These are phyloP conservation scores for Aspergillus versicolor DNA, from an alignment of 2,329 filamentous ascomycete species.

Conservation along the genomic window DNA sequence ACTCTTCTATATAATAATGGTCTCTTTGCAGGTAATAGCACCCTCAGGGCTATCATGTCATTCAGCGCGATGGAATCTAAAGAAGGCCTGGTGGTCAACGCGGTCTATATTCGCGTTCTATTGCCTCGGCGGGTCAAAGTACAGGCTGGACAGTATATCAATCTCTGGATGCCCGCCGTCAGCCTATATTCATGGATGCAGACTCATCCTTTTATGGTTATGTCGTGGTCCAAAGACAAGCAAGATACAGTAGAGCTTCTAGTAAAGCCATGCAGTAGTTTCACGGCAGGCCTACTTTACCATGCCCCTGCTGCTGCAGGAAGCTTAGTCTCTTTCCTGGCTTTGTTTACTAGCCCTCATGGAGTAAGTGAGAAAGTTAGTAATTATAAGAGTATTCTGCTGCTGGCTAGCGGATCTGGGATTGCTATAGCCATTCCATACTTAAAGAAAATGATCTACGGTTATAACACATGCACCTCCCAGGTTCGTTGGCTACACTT, in stretches of 20 bases:
- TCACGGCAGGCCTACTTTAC: slow-evolving; percentile 27
- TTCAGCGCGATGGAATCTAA: slow-evolving; percentile 8
- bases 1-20: not conserved
- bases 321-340: slow-evolving; percentile 21
- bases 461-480: slow-evolving; percentile 31
- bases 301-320: slow-evolving; percentile 6
- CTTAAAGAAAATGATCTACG: slow-evolving; percentile 37
- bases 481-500: slow-evolving; percentile 32
- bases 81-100: slow-evolving; percentile 5
- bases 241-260: slow-evolving; percentile 33
- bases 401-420: slow-evolving; percentile 34
- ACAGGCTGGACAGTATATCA: slow-evolving; percentile 28
- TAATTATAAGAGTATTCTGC: slow-evolving; percentile 34
- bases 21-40: slow-evolving; percentile 19
- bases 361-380: slow-evolving; percentile 26
- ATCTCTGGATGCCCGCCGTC: slow-evolving; percentile 29
- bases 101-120: slow-evolving; percentile 19
- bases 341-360: slow-evolving; percentile 35
- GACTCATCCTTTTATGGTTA: slow-evolving; percentile 27
- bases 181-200: slow-evolving; percentile 25
- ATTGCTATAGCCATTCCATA: slow-evolving; percentile 34
- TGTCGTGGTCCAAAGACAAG: slow-evolving; percentile 24
- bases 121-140: slow-evolving; percentile 22
- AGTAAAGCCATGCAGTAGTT: slow-evolving; percentile 27
- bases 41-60: slow-evolving; percentile 22